Conservation (phyloP, 352 stramenopile genomes). For the Phytophthora vignae region DNA sequence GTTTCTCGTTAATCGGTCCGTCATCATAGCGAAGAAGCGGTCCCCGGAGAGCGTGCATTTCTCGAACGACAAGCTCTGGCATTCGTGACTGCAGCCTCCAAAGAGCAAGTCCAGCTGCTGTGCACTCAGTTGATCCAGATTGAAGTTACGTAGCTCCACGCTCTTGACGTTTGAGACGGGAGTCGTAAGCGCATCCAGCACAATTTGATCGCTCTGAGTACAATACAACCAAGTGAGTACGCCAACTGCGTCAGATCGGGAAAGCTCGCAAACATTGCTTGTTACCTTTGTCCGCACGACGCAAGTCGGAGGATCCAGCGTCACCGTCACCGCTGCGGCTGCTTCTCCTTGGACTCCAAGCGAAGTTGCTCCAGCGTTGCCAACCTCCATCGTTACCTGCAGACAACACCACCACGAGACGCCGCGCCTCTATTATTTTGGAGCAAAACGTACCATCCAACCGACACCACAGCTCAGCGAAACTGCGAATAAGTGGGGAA, state of each 20-base stretch:
- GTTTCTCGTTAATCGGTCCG: slow-evolving; percentile 35
- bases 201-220: slow-evolving; percentile 24
- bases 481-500: background rate
- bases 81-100: slow-evolving; percentile 27
- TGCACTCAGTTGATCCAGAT: slow-evolving; percentile 33
- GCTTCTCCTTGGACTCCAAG: slow-evolving; percentile 8
- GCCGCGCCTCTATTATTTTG: slow-evolving; percentile 29
- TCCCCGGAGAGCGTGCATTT: slow-evolving; percentile 53
- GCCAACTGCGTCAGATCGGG: background rate
- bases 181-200: slow-evolving; percentile 33
- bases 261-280: background rate
- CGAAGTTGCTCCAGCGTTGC: background rate
- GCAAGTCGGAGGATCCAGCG: slow-evolving; percentile 16
- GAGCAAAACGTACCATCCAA: slow-evolving; percentile 22
- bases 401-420: background rate
- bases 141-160: slow-evolving; percentile 39
- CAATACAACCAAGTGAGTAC: background rate
- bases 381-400: slow-evolving; percentile 13
- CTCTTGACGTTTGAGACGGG: slow-evolving; percentile 26
- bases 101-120: slow-evolving; percentile 45
- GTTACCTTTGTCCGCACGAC: slow-evolving; percentile 34
- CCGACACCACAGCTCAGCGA: slow-evolving; percentile 1
- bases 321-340: background rate
- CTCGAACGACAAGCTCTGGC: slow-evolving; percentile 45
- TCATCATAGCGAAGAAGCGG: slow-evolving; percentile 39